Evolutionary conservation across 169 alveolate species (phyloP), one percentile per base, ranked within the genome.

Genomic region (Eimeria praecox): DNA sequence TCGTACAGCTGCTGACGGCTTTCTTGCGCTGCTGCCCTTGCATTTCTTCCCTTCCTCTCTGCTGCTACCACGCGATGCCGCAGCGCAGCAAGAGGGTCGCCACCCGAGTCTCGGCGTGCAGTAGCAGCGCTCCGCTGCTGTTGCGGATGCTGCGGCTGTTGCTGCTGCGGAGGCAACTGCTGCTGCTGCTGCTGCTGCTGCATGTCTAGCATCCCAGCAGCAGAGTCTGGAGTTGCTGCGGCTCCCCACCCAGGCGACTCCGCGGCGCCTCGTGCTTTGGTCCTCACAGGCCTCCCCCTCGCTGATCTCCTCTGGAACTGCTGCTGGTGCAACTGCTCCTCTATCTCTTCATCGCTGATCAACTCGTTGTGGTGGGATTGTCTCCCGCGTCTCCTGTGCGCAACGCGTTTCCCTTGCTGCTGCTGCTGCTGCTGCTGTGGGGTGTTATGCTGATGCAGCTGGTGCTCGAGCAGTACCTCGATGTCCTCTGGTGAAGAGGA

Each of bases 391-490:
- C 94, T 33, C 75, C 86, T 38, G 73, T 89, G 83, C 77, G 62
- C 73, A 12, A 27, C 49, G 86, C 95, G 88, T 42, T 71, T 52
- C 88, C 59, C 88, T 69, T 44, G 62, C 66, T 77, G 93, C 66
- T 87, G 82, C 59, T 59, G 73, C 78, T 85, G 59, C 92, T 56
- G 92, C 92, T 54, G 93, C 82, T 87, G 93, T n/a, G 56, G 93
- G 62, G 49, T 46, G 35, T 49, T 42, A 18, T 90, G 85, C 90
- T 66, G 87, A 69, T 56, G 78, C 90, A 49, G 49, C 59, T 85
- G 91, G 44, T 92, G 85, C 71, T 92, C 95, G 2, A 92, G 89
- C 30, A 92, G 95, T 35, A 92, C 71, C 71, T 92, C 95, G 27
- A 92, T 92, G 92, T 92, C 95, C 33, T 38, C 86, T 5, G 95